Base-by-base conservation (phyloP, 176 grass and related monocot genomes). In the Paspalum vaginatum region DNA sequence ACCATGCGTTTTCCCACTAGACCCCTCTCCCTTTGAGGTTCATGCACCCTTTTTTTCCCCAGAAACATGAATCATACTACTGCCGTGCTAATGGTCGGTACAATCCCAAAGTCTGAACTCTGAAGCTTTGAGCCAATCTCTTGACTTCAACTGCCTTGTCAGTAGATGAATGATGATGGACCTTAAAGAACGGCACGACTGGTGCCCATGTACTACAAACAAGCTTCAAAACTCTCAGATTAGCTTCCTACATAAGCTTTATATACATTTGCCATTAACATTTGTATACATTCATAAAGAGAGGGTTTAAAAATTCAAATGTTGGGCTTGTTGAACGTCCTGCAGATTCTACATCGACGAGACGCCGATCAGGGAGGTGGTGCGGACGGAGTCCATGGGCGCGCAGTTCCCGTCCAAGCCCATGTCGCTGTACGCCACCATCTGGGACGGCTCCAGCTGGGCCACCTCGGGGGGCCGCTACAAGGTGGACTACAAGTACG, bases 401-500 rank as follows among this genome's bases (percentile, higher is more conserved):
- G 80, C 74, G 48, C 89, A 90, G 68, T 97, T 90, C 86, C 94
- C 94, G 16, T 83, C 89, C 57, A 94, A 97, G 85, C 85, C 94
- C 72, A 97, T 94, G 94, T 94, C 89, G 1, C 85, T 97, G 65
- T 94, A 94, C 82, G 94, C 94, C 76, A 94, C 94, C 81, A 97
- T 97, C 84, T 97, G 91, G 94, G 94, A 97, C 72, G 94, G 94
- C 65, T 97, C 94, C 52, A 88, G 72, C 56, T 97, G 94, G 94
- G 94, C 94, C 65, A 97, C 94, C 47, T 97, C 91, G 1, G 91
- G 91, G 0, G 94, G 94, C 6, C 91, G 89, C 1, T 97, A 97
- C 85, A 97, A 92, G 91, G 91, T 97, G 71, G 87, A 97, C 84
- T 97, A 97, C 91, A 94, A 90, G 89, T 94, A 92, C 79, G 94